Evolutionary conservation across 257 asterid species (phyloP), one percentile per base, ranked within the genome.

Genomic region (Echites panduratus): DNA sequence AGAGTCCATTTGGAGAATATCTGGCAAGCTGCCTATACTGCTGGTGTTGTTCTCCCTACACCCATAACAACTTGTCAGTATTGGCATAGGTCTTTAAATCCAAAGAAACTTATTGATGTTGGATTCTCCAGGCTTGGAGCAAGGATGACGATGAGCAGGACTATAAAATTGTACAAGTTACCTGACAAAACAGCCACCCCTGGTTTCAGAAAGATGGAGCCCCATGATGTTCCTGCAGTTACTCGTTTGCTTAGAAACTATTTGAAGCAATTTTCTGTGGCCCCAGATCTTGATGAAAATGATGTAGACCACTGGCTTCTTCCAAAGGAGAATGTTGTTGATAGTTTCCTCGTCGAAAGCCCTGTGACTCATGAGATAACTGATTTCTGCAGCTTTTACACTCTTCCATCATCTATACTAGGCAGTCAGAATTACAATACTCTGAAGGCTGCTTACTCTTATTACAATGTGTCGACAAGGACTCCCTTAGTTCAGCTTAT

Each of bases 1-100:
- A 79, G 88, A 77, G 80, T 86, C 63, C 88, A 84, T 59, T 74
- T 84, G 73, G 88, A 86, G 57, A 80, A 86, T 66, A 79, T 84
- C 35, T 86, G 88, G 88, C 90, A 86, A 78, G 90, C 88, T 0
- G 85, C 87, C 0, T 86, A 84, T 14, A 86, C 88, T 61, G 87
- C 87, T 0, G 90, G 90, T 2, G 87, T 84, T 38, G 77, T 85
- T 73, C 83, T 85, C 59, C 89, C 89, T 1, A 85, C 87, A 0
- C 89, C 86, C 0, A 58, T 83, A 7, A 79, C 85, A 13, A 79
- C 83, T 16, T 83, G 87, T 52, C 86, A 83, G 61, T 83, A 83
- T 78, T 85, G 85, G 87, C 87, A 85, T 53, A 79, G 89, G 65
- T 77, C 89, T 2, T 64, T 83, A 52, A 81, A 85, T 71, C 87